Percentiles rank a stretch among this genome's conserved stretches.
Evolutionary conservation across 768 basidiomycete genomes (phyloP).

Genomic region (Russula griseocarnosa): DNA sequence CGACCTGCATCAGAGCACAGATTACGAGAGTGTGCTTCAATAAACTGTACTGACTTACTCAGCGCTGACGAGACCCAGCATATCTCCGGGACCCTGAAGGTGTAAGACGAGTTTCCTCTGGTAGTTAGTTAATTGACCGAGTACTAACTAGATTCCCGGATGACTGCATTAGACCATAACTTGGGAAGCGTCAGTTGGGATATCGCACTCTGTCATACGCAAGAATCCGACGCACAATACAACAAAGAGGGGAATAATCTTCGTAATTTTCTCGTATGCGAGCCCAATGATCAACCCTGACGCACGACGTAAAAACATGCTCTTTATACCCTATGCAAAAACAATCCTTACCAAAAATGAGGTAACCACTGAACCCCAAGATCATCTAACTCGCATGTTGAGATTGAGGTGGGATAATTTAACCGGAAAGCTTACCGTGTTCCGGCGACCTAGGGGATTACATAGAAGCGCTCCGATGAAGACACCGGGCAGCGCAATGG

Average conservation of each 20-base stretch:
- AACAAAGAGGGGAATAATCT: conserved; percentile 61
- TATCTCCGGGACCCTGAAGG: conserved; percentile 62
- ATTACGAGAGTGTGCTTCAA: neutral
- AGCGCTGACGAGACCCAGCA: conserved; percentile 61
- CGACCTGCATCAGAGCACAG: conserved; percentile 38
- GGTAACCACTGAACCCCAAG: conserved; percentile 63
- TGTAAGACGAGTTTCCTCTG: neutral
- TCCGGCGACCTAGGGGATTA: conserved; percentile 53
- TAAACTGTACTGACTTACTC: conserved; percentile 44
- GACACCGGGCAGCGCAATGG: conserved; percentile 58
- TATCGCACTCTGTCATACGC: neutral
- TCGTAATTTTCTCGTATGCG: conserved; percentile 58
- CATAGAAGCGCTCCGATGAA: conserved; percentile 41
- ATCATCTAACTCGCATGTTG: conserved; percentile 47
- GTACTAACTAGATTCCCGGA: conserved; percentile 50
- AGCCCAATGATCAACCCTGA: conserved; percentile 55
- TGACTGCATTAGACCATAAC: conserved; percentile 70
- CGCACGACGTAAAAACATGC: neutral
- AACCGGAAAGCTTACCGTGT: conserved; percentile 44
- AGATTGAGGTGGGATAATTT: neutral
- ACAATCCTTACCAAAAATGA: conserved; percentile 49
- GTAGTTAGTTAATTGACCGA: neutral
- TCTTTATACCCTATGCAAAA: conserved; percentile 8
- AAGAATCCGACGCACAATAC: conserved; percentile 47
- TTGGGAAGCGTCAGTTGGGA: conserved; percentile 29